Evolutionary conservation across 2,329 filamentous ascomycete species (phyloP), one percentile per base, ranked within the genome.

Genomic region (Fusarium musae): DNA sequence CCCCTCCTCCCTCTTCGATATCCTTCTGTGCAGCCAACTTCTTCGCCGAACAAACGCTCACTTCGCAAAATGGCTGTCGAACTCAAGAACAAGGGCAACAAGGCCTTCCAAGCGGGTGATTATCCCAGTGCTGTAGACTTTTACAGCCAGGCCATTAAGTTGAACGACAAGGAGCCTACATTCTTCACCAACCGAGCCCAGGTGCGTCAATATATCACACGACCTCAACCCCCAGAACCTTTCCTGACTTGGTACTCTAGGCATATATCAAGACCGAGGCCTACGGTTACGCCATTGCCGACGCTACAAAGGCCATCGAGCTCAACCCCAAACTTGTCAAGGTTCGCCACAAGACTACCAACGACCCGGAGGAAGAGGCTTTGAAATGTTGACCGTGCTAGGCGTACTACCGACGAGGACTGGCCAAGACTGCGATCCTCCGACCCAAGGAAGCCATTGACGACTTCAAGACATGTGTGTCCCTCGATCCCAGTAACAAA

Each of bases 141-240:
- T 75, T 99, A 99, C 83, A 91, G 90, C 62, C 89, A 97, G 83
- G 96, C 96, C 32, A 98, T 99, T 80, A 91, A 93, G 69, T 84
- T 93, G 76, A 92, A 97, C 83, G 90, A 92, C 80, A 87, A 93
- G 76, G 93, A 98, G 79, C 93, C 95, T 11, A 93, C 95, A 1
- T 98, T 95, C 85, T 98, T 91, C 85, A 95, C 94, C 78, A 99
- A 99, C 85, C 89, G 96, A 81, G 96, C 96, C 26, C 96, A 98
- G 89, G 96, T 97, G 83, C 72, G 88, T 84, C 64, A 23, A 47
- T 42, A 44, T 34, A 28, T 42, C 76, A 71, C 19, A 32, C 11
- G 16, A 30, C 21, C 39, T 32, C 75, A 50, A 50, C 23, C 42
- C 30, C 52, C 79, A 79, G 69, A 88, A 80, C 46, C 23, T 16